phyloP scores from a whole-genome alignment of 306 rosid genomes.

The cucumber (Cucumis sativus) region DNA sequence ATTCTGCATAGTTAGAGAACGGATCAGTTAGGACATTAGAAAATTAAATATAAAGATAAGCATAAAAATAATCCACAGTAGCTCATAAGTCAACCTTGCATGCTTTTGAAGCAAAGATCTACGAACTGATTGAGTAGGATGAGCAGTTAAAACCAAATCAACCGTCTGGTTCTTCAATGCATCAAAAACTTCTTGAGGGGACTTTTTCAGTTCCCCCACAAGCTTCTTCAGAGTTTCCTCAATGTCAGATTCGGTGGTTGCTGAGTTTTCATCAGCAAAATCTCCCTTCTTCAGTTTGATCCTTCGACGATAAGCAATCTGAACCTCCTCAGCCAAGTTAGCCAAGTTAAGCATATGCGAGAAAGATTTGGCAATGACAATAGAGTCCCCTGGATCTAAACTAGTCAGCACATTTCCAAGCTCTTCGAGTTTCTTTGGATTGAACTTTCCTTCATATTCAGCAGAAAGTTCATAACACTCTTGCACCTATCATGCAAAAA shows the following conservation, averaged over 20 bases:
- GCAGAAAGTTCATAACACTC: conserved; percentile 95
- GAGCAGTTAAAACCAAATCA: conserved; percentile 94
- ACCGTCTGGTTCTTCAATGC: conserved; percentile 93
- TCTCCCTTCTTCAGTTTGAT: conserved; percentile 89
- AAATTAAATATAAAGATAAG: background rate
- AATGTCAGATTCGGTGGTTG: conserved; percentile 90
- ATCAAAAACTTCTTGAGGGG: conserved; percentile 95
- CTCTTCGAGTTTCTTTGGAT: conserved; percentile 72
- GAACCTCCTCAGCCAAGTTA: conserved; percentile 98
- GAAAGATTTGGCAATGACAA: conserved; percentile 82
- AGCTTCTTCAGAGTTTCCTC: conserved; percentile 96
- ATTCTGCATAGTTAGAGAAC: conserved; percentile 34
- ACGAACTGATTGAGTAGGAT: conserved; percentile 95
- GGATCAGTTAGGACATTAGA: background rate
- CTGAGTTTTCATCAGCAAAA: conserved; percentile 72
- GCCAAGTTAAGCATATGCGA: conserved; percentile 98
- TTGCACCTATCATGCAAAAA: conserved; percentile 48
- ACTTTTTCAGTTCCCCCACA: conserved; percentile 52
- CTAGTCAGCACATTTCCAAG: conserved; percentile 74
- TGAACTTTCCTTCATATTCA: conserved; percentile 79
- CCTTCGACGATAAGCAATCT: conserved; percentile 77
- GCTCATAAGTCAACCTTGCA: conserved; percentile 46
- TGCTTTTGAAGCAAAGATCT: conserved; percentile 98
- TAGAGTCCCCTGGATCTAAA: conserved; percentile 94
- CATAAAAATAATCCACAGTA: background rate